These are phyloP conservation scores for Penicillium crustosum DNA, from an alignment of 2,329 filamentous ascomycete genomes.

Conservation along the genomic window DNA sequence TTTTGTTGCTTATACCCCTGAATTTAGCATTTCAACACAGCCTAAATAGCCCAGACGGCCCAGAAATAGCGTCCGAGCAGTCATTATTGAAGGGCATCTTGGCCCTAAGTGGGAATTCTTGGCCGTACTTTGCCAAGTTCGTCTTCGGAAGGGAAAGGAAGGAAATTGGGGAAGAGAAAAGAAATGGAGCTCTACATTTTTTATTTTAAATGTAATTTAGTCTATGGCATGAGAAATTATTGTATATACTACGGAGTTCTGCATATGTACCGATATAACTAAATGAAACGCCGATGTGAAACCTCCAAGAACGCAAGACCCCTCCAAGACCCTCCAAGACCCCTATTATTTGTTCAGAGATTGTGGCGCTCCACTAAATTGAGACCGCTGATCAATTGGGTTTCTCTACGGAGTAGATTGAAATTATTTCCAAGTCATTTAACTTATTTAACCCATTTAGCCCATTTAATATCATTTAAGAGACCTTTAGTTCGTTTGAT, in stretches of 20 bases:
- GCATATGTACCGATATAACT: too few relatives aligned
- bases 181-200: too few relatives aligned
- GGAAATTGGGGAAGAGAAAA: not conserved
- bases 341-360: constrained; percentile 6
- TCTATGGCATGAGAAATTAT: too few relatives aligned
- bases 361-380: not conserved
- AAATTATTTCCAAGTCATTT: not conserved
- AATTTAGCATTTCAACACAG: not conserved
- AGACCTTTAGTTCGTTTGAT: not conserved
- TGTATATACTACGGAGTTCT: too few relatives aligned
- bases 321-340: not conserved
- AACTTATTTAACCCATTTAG: not conserved
- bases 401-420: not conserved
- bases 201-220: not conserved
- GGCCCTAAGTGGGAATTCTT: not conserved
- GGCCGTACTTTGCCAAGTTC: not conserved
- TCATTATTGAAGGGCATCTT: not conserved
- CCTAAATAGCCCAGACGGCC: not conserved
- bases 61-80: not conserved
- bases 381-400: not conserved
- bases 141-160: not conserved
- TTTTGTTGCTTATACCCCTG: not conserved
- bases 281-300: not conserved
- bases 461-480: not conserved
- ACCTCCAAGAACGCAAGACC: not conserved